phyloP scores from a whole-genome alignment of 2,329 filamentous ascomycete genomes.

The Gnomoniopsis sp. region DNA sequence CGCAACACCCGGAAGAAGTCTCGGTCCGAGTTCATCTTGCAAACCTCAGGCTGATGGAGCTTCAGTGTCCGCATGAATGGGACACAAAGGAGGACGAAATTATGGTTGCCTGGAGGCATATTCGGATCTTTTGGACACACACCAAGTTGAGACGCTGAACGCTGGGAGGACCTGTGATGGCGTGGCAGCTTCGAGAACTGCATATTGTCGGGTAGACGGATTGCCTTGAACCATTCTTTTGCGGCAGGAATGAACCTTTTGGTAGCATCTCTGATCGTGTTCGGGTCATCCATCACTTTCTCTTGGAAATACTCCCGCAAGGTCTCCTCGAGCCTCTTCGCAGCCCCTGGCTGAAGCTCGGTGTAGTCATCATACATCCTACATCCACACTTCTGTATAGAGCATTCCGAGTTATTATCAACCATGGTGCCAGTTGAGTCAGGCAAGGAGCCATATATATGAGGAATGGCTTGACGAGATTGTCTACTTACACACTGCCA shows the following conservation, averaged over 20 bases:
- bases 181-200: not conserved
- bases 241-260: not conserved
- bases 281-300: no score
- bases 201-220: not conserved
- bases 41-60: slow-evolving; percentile 21
- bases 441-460: no score
- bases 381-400: slow-evolving; percentile 5
- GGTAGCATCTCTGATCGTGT: not conserved
- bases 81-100: slow-evolving; percentile 20
- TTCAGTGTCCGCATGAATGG: slow-evolving; percentile 18
- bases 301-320: not conserved
- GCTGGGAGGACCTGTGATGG: not conserved
- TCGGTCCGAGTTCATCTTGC: slow-evolving; percentile 21
- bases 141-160: not conserved
- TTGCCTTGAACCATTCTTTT: not conserved
- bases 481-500: slow-evolving; percentile 11
- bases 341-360: slow-evolving; percentile 3
- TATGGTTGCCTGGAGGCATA: slow-evolving; percentile 1
- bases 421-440: no score
- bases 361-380: slow-evolving; percentile 8
- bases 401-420: no score
- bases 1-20: slow-evolving; percentile 21
- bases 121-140: not conserved
- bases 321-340: not conserved
- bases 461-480: no score